Conservation (phyloP, 805 yeast genomes). For the Teunomyces aglyptinius region DNA sequence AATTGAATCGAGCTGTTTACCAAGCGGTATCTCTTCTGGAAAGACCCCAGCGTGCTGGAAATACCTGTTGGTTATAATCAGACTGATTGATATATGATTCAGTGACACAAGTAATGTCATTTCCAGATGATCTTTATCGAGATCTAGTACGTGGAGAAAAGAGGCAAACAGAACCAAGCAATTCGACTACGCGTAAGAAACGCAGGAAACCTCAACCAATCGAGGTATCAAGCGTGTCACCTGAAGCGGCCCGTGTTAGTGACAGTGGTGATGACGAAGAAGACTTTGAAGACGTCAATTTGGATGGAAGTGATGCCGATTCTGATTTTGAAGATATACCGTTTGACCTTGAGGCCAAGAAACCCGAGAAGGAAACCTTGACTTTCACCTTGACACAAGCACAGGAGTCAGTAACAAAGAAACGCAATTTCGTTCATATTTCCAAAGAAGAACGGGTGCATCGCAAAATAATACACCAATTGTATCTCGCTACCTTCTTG, state of each 20-base stretch:
- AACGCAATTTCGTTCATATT: constrained; percentile 36
- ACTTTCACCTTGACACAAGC: constrained; percentile 9
- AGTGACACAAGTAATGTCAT: neutral
- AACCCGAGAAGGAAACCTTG: neutral
- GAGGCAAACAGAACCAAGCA: neutral
- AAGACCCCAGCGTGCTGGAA: neutral
- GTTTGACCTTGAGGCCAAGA: constrained; percentile 7
- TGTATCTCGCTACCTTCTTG: constrained; percentile 57
- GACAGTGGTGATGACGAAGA: constrained; percentile 9
- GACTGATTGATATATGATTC: neutral
- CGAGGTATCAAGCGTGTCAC: neutral
- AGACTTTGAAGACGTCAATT: constrained; percentile 17
- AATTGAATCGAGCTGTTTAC: neutral
- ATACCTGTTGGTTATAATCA: neutral
- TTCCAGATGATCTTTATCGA: neutral
- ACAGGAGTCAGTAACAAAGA: constrained; percentile 15
- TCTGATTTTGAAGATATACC: constrained; percentile 24
- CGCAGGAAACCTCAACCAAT: neutral
- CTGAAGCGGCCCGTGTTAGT: neutral
- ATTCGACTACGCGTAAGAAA: neutral
- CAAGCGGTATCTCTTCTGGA: neutral
- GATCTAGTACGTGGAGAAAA: neutral
- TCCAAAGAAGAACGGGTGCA: constrained; percentile 53
- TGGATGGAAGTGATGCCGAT: neutral
- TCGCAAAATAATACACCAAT: constrained; percentile 57